phyloP scores from a whole-genome alignment of 2,329 filamentous ascomycete species.

The Epichloe elymi region DNA sequence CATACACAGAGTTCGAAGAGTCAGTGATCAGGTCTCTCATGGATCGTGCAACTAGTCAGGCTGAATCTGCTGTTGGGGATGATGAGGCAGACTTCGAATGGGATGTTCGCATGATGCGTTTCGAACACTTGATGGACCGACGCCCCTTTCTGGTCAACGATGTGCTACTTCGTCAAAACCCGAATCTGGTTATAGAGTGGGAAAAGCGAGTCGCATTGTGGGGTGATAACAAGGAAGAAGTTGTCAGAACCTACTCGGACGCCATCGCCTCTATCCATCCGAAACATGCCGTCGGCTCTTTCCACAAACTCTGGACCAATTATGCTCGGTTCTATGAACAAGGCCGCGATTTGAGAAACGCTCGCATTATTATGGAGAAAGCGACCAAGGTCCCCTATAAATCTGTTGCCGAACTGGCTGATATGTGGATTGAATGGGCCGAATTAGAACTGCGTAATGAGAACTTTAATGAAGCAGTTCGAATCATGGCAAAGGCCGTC shows the following conservation, averaged over 20 bases:
- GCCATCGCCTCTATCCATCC: constrained; percentile 88
- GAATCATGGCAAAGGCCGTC: constrained; percentile 93
- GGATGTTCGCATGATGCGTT: constrained; percentile 93
- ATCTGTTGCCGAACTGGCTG: constrained; percentile 88
- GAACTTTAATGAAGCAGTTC: constrained; percentile 87
- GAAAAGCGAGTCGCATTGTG: constrained; percentile 91
- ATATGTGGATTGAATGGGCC: constrained; percentile 99
- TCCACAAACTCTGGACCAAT: constrained; percentile 90
- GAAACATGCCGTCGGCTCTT: constrained; percentile 85
- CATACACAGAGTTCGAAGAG: constrained; percentile 94
- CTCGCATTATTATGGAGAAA: constrained; percentile 91
- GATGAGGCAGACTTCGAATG: constrained; percentile 85
- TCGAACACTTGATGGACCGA: constrained; percentile 95
- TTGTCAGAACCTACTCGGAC: constrained; percentile 87
- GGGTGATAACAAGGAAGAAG: constrained; percentile 83
- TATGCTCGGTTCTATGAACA: constrained; percentile 96
- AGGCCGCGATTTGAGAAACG: constrained; percentile 70
- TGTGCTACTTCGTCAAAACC: constrained; percentile 86
- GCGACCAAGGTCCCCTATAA: constrained; percentile 97
- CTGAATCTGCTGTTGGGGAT: constrained; percentile 66
- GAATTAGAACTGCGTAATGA: constrained; percentile 95
- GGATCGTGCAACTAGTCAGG: constrained; percentile 68
- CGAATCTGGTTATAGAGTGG: constrained; percentile 93
- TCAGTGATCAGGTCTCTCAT: constrained; percentile 85
- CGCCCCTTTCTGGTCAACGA: constrained; percentile 94